Evolutionary conservation across 2,329 filamentous ascomycete species (phyloP).

Genomic region (Berkeleyomyces basicola): DNA sequence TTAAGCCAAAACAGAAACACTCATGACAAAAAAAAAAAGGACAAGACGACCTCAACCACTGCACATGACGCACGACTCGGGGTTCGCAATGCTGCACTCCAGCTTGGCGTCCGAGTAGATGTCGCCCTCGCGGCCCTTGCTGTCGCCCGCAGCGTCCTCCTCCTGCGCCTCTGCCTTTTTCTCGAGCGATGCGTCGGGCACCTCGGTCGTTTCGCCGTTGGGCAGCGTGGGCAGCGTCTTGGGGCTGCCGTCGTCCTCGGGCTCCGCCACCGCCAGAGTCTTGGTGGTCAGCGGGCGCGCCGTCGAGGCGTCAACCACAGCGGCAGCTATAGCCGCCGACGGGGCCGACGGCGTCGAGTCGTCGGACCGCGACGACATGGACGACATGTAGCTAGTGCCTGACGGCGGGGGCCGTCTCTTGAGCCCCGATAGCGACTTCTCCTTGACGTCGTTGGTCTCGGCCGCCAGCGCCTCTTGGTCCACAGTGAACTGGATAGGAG

Average conservation of each 20-base stretch:
- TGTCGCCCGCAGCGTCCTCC: conserved; percentile 58
- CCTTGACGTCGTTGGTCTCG: conserved; percentile 54
- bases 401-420: conserved; percentile 55
- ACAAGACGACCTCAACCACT: conserved; percentile 39
- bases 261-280: conserved; percentile 36
- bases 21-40: not conserved
- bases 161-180: conserved; percentile 40
- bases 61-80: conserved; percentile 92
- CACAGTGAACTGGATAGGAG: conserved; percentile 97
- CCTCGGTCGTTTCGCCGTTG: conserved; percentile 44
- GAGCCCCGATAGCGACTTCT: conserved; percentile 35
- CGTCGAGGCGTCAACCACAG: conserved; percentile 32
- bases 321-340: conserved; percentile 18
- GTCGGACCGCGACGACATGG: conserved; percentile 45
- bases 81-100: conserved; percentile 94
- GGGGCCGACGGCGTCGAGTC: conserved; percentile 41
- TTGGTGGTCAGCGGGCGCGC: conserved; percentile 53
- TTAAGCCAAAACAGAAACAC: not conserved
- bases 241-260: conserved; percentile 62
- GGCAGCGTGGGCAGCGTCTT: conserved; percentile 63
- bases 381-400: conserved; percentile 36
- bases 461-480: conserved; percentile 87
- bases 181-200: conserved; percentile 38
- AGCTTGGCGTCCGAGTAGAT: conserved; percentile 91
- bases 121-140: conserved; percentile 63